These are phyloP conservation scores for Cryoendolithus antarcticus DNA, from an alignment of 2,329 filamentous ascomycete species.

Conservation along the genomic window DNA sequence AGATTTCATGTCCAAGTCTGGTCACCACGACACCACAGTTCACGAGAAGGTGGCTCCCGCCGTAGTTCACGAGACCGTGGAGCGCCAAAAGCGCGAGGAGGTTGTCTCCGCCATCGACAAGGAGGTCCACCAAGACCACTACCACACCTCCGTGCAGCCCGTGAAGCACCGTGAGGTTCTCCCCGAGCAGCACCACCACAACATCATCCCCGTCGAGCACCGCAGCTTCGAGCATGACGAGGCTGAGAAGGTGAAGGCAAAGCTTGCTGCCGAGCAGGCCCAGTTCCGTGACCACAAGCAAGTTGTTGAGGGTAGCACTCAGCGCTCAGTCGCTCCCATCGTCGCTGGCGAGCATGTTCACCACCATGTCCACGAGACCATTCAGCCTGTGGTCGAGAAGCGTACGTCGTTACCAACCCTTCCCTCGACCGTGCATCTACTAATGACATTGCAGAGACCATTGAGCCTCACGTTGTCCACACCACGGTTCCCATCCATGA, in stretches of 20 bases:
- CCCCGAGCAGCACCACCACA: constrained; percentile 52
- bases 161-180: constrained; percentile 42
- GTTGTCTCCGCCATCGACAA: constrained; percentile 45
- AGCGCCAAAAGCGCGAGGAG: constrained; percentile 50
- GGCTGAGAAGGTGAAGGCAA: constrained; percentile 32
- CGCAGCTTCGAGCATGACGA: constrained; percentile 51
- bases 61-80: constrained; percentile 48
- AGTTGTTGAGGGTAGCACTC: constrained; percentile 56
- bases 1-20: constrained; percentile 47
- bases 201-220: constrained; percentile 47
- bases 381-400: constrained; percentile 60
- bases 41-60: constrained; percentile 51
- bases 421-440: not conserved
- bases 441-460: constrained; percentile 33
- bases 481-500: constrained; percentile 63
- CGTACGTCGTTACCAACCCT: constrained; percentile 7
- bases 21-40: constrained; percentile 58
- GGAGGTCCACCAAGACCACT: constrained; percentile 60
- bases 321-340: constrained; percentile 34
- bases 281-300: constrained; percentile 63
- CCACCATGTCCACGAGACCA: constrained; percentile 54
- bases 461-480: constrained; percentile 56
- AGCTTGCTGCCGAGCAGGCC: constrained; percentile 55
- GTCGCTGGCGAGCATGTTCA: constrained; percentile 52
- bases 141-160: constrained; percentile 58